phyloP scores from a whole-genome alignment of 1,139 yeast species.

The Geotrichum fermentans region DNA sequence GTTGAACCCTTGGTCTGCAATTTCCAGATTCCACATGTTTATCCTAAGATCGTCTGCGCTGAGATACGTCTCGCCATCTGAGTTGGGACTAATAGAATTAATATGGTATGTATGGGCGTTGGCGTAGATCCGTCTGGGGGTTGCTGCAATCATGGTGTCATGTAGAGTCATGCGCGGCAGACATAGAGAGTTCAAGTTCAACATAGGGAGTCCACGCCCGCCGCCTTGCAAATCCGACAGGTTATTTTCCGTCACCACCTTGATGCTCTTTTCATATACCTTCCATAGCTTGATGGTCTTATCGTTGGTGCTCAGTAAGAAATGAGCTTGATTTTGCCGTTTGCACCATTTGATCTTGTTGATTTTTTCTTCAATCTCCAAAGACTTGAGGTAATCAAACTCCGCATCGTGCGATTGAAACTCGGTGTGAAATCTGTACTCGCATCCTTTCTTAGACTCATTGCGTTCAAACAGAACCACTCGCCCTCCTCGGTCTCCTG shows the following conservation, averaged over 20 bases:
- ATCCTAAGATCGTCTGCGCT: conserved; percentile 92
- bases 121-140: conserved; percentile 84
- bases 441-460: conserved; percentile 75
- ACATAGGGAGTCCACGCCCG: conserved; percentile 29
- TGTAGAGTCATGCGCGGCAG: conserved; percentile 86
- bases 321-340: conserved; percentile 82
- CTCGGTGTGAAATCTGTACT: conserved; percentile 91
- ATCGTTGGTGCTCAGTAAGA: conserved; percentile 85
- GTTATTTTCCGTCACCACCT: conserved; percentile 88
- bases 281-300: conserved; percentile 97
- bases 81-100: conserved; percentile 88
- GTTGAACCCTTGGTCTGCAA: conserved; percentile 89
- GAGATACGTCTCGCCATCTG: conserved; percentile 92
- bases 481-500: conserved; percentile 98
- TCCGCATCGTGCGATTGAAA: conserved; percentile 98
- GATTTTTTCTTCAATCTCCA: conserved; percentile 96
- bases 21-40: conserved; percentile 90
- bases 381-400: conserved; percentile 88
- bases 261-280: conserved; percentile 83
- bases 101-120: conserved; percentile 98
- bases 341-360: conserved; percentile 96
- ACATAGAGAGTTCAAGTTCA: conserved; percentile 44
- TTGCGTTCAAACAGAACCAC: conserved; percentile 93
- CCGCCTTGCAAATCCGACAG: conserved; percentile 45
- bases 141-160: conserved; percentile 91